These are phyloP conservation scores for Solanum appendiculatum DNA, from an alignment of 257 asterid species.

Conservation along the genomic window DNA sequence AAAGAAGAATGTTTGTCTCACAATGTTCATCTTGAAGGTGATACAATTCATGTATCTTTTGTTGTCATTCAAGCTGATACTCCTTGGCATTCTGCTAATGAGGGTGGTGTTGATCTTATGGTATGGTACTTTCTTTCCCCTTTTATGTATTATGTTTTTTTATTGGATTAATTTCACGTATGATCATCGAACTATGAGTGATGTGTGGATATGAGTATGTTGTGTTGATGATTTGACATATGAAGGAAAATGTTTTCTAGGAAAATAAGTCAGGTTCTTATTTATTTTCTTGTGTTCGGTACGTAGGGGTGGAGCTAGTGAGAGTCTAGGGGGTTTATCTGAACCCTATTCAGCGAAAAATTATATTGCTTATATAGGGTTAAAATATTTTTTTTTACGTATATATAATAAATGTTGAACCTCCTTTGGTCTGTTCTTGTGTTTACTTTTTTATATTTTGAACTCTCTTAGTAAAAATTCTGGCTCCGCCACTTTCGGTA, in stretches of 20 bases:
- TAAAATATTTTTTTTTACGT: too few species aligned
- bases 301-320: neutral
- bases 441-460: too few species aligned
- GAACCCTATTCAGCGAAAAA: neutral
- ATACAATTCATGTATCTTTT: constrained; percentile 77
- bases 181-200: neutral
- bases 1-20: constrained; percentile 90
- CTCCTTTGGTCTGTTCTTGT: too few species aligned
- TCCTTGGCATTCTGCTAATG: constrained; percentile 70
- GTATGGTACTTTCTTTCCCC: constrained; percentile 14
- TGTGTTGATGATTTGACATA: neutral
- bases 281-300: neutral
- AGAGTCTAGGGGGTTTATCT: neutral
- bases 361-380: neutral
- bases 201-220: neutral
- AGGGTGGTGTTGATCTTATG: constrained; percentile 83
- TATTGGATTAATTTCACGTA: neutral
- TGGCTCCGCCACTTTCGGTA: too few species aligned
- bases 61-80: constrained; percentile 81
- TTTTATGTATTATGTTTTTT: neutral
- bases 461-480: neutral
- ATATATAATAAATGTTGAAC: too few species aligned
- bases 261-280: neutral
- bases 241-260: neutral
- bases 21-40: constrained; percentile 68